Evolutionary conservation across 345 rosid genomes (phyloP), one percentile per base, ranked within the genome.

Genomic region (Syzygium jambos): DNA sequence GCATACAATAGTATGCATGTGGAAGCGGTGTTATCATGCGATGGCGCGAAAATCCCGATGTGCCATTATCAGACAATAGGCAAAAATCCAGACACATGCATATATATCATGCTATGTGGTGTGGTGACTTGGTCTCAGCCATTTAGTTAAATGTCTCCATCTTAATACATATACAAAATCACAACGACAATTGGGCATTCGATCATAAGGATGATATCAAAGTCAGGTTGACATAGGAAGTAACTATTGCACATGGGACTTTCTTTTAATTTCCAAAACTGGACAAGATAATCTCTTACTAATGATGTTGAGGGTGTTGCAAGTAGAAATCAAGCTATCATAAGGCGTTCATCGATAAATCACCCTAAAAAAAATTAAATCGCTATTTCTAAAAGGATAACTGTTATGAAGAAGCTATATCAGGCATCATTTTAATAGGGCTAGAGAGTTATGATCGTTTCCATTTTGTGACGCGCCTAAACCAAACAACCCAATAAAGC

Each of bases 241-340:
- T 19, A 54, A 54, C 25, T 68, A 23, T 9, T 17, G 78, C 23
- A 19, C 78, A 4, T 17, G 25, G 9, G 25, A 68, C 25, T 1
- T 34, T 9, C 9, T 68, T 17, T 19, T 0, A 0, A 2, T 34
- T 34, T 34, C 34, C 80, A 73, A 34, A 73, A 73, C 12, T 0
- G 1, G 46, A 10, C 4, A 9, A 34, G 13, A 34, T 17, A 34
- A 21, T 34, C 9, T 73, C 43, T 73, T 5, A 11, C 38, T 9
- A 34, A 34, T 5, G 43, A 19, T 34, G 1, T 1, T 5, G 0
- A 19, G 7, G 25, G 13, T 19, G 14, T 19, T 34, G 49, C 7
- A 9, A 73, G 9, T 1, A 0, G 3, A 6, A 68, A 0, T 68
- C 17, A 5, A 16, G 25, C 38, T 8, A 68, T 17, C 43, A 0